These are phyloP conservation scores for Amaranthus cruentus DNA, from an alignment of 148 eudicot species.

Conservation along the genomic window DNA sequence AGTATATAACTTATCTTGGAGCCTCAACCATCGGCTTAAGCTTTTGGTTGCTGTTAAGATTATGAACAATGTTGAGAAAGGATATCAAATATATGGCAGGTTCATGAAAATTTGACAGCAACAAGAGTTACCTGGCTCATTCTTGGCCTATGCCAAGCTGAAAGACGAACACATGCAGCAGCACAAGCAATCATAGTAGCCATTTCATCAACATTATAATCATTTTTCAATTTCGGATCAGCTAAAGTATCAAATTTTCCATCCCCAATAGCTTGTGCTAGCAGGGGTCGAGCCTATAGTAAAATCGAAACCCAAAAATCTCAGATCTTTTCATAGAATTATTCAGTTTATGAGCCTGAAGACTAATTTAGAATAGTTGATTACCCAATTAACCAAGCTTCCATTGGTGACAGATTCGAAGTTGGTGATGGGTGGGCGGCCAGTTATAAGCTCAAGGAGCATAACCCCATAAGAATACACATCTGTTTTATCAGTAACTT, in stretches of 20 bases:
- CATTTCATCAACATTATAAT: slow-evolving; percentile 42
- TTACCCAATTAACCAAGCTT: slow-evolving; percentile 50
- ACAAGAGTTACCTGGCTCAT: slow-evolving; percentile 46
- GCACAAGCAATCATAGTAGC: slow-evolving; percentile 51
- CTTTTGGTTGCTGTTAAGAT: too few relatives aligned
- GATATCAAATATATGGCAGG: too few relatives aligned
- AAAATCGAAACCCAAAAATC: background rate
- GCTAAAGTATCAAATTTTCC: slow-evolving; percentile 31
- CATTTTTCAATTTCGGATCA: slow-evolving; percentile 36
- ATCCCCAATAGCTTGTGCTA: slow-evolving; percentile 40
- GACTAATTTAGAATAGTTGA: background rate
- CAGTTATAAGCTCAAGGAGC: slow-evolving; percentile 54
- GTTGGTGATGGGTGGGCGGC: slow-evolving; percentile 35
- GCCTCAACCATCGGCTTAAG: too few relatives aligned
- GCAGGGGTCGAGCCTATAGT: slow-evolving; percentile 46
- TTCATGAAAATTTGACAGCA: too few relatives aligned
- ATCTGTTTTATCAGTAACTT: slow-evolving; percentile 45
- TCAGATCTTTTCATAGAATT: background rate
- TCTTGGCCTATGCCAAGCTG: slow-evolving; percentile 52
- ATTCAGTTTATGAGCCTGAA: background rate
- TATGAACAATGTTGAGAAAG: too few relatives aligned
- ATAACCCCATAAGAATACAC: slow-evolving; percentile 52
- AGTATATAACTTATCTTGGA: too few relatives aligned
- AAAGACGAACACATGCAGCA: slow-evolving; percentile 52
- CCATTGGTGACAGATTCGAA: slow-evolving; percentile 26